Evolutionary conservation across 2,329 filamentous ascomycete species (phyloP), one percentile per base, ranked within the genome.

Genomic region (Dichotomopilus funicola): DNA sequence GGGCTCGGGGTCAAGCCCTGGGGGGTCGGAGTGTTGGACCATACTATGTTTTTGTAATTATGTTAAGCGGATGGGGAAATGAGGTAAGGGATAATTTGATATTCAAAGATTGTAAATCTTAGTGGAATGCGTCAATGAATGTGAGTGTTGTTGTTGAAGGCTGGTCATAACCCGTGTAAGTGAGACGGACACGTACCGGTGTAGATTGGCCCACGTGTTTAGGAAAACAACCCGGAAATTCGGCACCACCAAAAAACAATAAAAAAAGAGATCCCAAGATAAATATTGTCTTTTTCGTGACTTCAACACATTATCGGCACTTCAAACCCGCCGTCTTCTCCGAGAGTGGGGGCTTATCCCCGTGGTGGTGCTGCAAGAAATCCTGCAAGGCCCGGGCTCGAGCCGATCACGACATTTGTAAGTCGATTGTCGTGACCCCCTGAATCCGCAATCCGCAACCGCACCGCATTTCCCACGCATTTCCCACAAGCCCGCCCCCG

Each of bases 401-500:
- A 41, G 41, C 35, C 36, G 53, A 62, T 62, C 56, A 59, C 60
- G 61, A 62, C 60, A 63, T 63, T 49, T 13, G 19, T 13, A 43
- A 53, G 46, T 37, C 55, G 41, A 63, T 27, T 61, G 58, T 63
- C 61, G 61, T 53, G 55, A 63, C 43, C 11, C 41, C 42, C 40
- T n/a, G 40, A 42, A n/a, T 12, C n/a, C 35, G 5, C 12, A 12
- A 12, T n/a, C 33, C 35, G 44, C 44, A 11, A 38, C 19, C 51
- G 46, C 56, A 51, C 53, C 44, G 47, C 47, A 31, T 49, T 13
- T 19, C 38, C 49, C 46, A 27, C 40, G 40, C 11, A 43, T 9
- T 52, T 46, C 19, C 37, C n/a, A 36, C 43, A 33, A 36, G 53
- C 50, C 46, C 38, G 46, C 36, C 13, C 19, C 19, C 19, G 19